These are phyloP conservation scores for Vaccinium corymbosum DNA, from an alignment of 148 eudicot species.

Conservation along the genomic window DNA sequence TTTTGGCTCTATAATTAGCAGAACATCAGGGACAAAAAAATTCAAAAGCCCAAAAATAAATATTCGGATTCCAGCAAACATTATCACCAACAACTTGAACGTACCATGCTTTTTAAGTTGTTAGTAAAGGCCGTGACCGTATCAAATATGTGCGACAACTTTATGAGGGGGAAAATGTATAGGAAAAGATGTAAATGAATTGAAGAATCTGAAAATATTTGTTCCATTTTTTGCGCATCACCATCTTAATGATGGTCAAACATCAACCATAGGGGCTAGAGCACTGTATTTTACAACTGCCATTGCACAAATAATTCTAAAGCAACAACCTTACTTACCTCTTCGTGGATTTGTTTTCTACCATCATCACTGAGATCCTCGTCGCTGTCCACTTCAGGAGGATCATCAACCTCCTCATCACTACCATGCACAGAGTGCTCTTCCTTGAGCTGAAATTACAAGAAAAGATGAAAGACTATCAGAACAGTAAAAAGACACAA, in stretches of 20 bases:
- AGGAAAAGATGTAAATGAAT: neutral
- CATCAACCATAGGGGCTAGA: neutral
- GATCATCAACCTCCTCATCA: constrained; percentile 89
- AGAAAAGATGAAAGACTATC: constrained; percentile 3
- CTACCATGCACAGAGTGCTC: constrained; percentile 80
- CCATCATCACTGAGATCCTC: constrained; percentile 71
- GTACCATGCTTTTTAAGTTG: neutral
- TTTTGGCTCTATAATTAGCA: neutral
- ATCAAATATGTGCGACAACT: neutral
- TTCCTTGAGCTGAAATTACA: constrained; percentile 61
- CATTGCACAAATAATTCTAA: neutral
- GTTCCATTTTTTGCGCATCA: neutral
- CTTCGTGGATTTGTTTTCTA: constrained; percentile 54
- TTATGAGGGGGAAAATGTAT: neutral
- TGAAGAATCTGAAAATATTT: neutral
- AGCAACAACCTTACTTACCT: constrained; percentile 42
- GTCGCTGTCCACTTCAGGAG: constrained; percentile 67
- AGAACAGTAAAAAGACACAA: neutral
- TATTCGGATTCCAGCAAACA: neutral
- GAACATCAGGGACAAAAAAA: neutral
- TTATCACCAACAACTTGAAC: neutral
- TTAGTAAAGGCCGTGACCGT: neutral
- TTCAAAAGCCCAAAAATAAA: neutral
- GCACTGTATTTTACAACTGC: neutral
- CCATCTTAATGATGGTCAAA: neutral